phyloP scores from a whole-genome alignment of 2,329 filamentous ascomycete genomes.

The Diaporthe ilicicola region DNA sequence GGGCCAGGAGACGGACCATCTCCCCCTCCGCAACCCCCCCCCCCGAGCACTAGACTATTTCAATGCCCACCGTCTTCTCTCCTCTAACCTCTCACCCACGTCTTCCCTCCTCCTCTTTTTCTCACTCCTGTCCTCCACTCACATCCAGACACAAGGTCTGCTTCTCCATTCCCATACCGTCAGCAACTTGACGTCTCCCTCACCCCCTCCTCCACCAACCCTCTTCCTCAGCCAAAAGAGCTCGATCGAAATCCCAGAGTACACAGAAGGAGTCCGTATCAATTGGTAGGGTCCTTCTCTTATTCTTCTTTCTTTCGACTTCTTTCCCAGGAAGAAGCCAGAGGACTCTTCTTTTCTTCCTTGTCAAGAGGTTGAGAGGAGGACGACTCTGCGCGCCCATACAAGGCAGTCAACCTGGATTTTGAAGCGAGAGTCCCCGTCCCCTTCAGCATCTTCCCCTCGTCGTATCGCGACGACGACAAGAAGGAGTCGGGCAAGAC shows the following conservation, averaged over 20 bases:
- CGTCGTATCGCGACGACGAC: constrained; percentile 71
- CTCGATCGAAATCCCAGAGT: constrained; percentile 43
- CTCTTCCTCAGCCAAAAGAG: constrained; percentile 35
- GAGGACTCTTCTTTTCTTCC: constrained; percentile 68
- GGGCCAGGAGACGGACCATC: constrained; percentile 19
- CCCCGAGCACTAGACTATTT: constrained; percentile 33
- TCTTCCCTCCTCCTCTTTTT: constrained; percentile 29
- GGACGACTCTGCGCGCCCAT: constrained; percentile 52
- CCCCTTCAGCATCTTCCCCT: constrained; percentile 99
- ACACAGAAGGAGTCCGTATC: constrained; percentile 43
- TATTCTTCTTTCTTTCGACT: constrained; percentile 57
- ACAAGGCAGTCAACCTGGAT: constrained; percentile 96
- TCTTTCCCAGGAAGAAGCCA: constrained; percentile 54
- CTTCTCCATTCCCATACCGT: constrained; percentile 38
- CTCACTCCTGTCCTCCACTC: constrained; percentile 36
- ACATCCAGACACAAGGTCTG: constrained; percentile 32
- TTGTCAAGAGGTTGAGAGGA: constrained; percentile 60
- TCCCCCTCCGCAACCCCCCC: constrained; percentile 29
- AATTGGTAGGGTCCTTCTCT: constrained; percentile 47
- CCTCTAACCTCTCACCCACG: constrained; percentile 26
- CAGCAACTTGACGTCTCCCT: constrained; percentile 38
- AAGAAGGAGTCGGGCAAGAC: constrained; percentile 62
- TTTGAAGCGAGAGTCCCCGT: constrained; percentile 99
- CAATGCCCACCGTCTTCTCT: constrained; percentile 35
- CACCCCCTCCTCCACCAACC: not conserved